phyloP scores from a whole-genome alignment of 805 yeast species.

The Yarrowia deformans region DNA sequence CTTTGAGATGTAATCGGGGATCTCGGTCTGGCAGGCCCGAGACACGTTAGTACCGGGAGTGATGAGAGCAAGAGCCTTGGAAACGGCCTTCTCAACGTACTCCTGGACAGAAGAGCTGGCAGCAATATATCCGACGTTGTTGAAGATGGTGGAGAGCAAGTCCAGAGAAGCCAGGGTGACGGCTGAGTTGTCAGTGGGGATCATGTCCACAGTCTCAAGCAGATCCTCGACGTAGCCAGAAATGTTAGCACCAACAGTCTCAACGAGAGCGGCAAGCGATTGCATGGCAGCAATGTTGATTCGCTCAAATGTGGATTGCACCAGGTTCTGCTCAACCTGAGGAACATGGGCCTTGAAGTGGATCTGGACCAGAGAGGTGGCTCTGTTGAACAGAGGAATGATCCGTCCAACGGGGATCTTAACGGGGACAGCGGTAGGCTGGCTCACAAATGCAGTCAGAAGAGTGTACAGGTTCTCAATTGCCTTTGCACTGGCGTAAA shows the following conservation, averaged over 20 bases:
- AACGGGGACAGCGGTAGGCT: conserved; percentile 63
- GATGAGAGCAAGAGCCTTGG: conserved; percentile 29
- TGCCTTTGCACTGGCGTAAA: conserved; percentile 18
- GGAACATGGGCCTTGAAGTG: conserved; percentile 56
- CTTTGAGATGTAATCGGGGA: conserved; percentile 43
- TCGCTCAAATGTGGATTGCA: conserved; percentile 63
- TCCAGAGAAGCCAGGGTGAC: conserved; percentile 21
- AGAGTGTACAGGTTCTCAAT: conserved; percentile 45
- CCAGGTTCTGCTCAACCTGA: conserved; percentile 51
- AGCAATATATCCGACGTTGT: conserved; percentile 20
- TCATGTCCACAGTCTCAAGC: conserved; percentile 23
- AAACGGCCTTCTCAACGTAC: conserved; percentile 29
- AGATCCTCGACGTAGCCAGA: conserved; percentile 48
- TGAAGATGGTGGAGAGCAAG: conserved; percentile 15
- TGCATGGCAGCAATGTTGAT: conserved; percentile 53
- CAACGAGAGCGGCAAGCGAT: conserved; percentile 49
- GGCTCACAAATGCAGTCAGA: conserved; percentile 56
- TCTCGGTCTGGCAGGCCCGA: conserved; percentile 21
- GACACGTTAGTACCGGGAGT: conserved; percentile 21
- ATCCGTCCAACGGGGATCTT: conserved; percentile 70
- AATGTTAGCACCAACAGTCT: conserved; percentile 56
- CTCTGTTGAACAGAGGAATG: conserved; percentile 59
- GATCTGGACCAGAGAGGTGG: conserved; percentile 59
- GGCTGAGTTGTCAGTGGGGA: conserved; percentile 38
- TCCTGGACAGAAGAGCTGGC: conserved; percentile 38